A percentile compares a stretch with the other conserved stretches of the same genome.
Evolutionary conservation across 2,329 filamentous ascomycete species (phyloP).

Genomic region (Didymella glomerata): DNA sequence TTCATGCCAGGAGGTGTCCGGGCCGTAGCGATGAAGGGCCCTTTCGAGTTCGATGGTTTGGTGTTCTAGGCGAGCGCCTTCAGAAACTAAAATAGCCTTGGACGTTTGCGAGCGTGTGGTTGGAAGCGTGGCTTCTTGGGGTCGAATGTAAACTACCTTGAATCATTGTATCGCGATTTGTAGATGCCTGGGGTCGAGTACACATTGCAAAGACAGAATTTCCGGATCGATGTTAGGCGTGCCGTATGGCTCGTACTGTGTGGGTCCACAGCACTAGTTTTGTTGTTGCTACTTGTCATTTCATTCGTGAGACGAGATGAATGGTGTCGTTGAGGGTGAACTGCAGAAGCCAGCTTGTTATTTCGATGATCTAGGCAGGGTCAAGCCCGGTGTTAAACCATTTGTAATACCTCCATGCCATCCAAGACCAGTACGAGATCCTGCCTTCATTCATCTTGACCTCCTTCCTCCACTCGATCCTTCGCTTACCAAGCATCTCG

Average conservation of each 20-base stretch:
- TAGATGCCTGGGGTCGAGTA: background rate
- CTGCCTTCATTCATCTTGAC: background rate
- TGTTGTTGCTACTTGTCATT: background rate
- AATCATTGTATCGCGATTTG: background rate
- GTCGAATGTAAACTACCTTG: background rate
- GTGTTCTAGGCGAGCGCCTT: too few species aligned
- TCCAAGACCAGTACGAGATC: background rate
- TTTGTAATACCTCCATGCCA: background rate
- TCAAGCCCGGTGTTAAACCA: background rate
- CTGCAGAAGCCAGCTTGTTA: too few species aligned
- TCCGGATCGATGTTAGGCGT: background rate
- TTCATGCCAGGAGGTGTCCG: background rate
- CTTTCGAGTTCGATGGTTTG: background rate
- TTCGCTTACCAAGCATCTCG: too few species aligned
- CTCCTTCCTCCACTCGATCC: too few species aligned
- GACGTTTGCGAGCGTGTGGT: background rate
- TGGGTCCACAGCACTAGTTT: background rate
- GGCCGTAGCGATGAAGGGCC: background rate
- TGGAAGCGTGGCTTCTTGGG: background rate
- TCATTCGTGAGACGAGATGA: background rate
- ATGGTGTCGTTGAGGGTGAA: too few species aligned
- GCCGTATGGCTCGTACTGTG: background rate
- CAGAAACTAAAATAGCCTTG: background rate
- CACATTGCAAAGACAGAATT: background rate
- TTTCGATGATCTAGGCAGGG: background rate